A percentile compares a stretch with the other conserved stretches of the same genome.
These are phyloP conservation scores for Harrya chromipes DNA, from an alignment of 768 basidiomycete species.

Conservation along the genomic window DNA sequence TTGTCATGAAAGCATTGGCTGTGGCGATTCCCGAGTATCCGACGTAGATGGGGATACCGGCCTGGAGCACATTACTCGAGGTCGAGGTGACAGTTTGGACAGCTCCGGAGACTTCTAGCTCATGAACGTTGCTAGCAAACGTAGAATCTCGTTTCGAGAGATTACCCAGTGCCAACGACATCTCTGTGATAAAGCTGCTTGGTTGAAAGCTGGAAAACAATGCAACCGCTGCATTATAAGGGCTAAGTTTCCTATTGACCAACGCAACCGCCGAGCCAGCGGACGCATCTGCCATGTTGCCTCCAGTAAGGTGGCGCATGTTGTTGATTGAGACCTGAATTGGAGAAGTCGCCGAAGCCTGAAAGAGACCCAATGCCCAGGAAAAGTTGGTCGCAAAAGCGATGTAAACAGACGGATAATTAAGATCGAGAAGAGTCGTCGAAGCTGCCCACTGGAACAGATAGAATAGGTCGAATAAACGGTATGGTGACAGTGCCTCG, in stretches of 20 bases:
- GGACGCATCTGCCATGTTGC: slow-evolving; percentile 58
- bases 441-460: slow-evolving; percentile 84
- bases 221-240: slow-evolving; percentile 51
- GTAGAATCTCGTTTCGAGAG: slow-evolving; percentile 4
- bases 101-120: slow-evolving; percentile 24
- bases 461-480: slow-evolving; percentile 77
- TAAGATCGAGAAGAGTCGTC: slow-evolving; percentile 75
- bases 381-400: slow-evolving; percentile 84
- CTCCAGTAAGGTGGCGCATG: slow-evolving; percentile 84
- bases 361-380: slow-evolving; percentile 81
- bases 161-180: slow-evolving; percentile 10
- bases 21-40: slow-evolving; percentile 76
- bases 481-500: slow-evolving; percentile 62
- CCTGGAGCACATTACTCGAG: slow-evolving; percentile 66
- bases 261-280: slow-evolving; percentile 64
- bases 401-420: slow-evolving; percentile 83
- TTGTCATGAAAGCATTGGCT: slow-evolving; percentile 87
- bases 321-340: slow-evolving; percentile 77
- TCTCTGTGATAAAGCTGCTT: slow-evolving; percentile 4
- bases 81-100: slow-evolving; percentile 65
- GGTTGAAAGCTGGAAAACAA: neutral
- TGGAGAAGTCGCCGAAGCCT: slow-evolving; percentile 47
- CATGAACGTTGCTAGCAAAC: slow-evolving; percentile 24
- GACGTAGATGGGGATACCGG: slow-evolving; percentile 80
- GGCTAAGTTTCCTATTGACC: slow-evolving; percentile 79